Conservation (phyloP, 2,329 filamentous ascomycete genomes). For the Rhinocladiella similis region DNA sequence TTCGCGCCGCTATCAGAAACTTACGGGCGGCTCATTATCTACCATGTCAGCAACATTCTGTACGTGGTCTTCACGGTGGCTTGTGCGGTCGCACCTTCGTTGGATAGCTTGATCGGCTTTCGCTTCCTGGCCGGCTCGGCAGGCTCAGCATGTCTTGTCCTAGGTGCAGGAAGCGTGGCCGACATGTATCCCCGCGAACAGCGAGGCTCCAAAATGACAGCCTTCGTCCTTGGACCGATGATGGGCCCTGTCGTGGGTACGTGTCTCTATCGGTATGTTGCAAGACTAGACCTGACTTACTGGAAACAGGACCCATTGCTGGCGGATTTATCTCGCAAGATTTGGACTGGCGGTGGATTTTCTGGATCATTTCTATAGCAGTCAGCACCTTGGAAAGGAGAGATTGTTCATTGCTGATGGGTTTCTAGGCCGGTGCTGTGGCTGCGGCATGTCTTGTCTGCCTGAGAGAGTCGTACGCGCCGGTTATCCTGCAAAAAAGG, state of each 20-base stretch:
- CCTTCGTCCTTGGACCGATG: constrained; percentile 24
- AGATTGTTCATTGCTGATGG: not conserved
- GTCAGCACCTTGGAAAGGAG: constrained; percentile 56
- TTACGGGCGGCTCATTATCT: constrained; percentile 55
- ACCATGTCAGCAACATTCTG: constrained; percentile 56
- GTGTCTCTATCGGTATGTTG: too few relatives aligned
- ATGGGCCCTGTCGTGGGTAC: constrained; percentile 46
- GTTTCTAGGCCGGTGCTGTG: constrained; percentile 40
- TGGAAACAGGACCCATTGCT: constrained; percentile 54
- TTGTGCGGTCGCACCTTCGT: constrained; percentile 57
- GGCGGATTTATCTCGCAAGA: constrained; percentile 59
- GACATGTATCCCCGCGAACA: constrained; percentile 25
- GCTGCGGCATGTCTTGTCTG: constrained; percentile 57
- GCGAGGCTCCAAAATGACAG: constrained; percentile 25
- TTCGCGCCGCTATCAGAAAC: constrained; percentile 57
- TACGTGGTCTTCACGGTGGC: constrained; percentile 61
- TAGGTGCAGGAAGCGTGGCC: constrained; percentile 45
- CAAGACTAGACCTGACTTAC: not conserved
- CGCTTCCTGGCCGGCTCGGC: constrained; percentile 61
- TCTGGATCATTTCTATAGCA: constrained; percentile 66
- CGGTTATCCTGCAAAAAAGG: constrained; percentile 59
- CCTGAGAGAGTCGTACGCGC: constrained; percentile 61
- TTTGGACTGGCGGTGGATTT: constrained; percentile 29
- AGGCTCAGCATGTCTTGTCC: constrained; percentile 56
- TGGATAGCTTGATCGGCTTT: constrained; percentile 57